Conservation (phyloP, 2,329 filamentous ascomycete genomes). For the Aulographum hederae region DNA sequence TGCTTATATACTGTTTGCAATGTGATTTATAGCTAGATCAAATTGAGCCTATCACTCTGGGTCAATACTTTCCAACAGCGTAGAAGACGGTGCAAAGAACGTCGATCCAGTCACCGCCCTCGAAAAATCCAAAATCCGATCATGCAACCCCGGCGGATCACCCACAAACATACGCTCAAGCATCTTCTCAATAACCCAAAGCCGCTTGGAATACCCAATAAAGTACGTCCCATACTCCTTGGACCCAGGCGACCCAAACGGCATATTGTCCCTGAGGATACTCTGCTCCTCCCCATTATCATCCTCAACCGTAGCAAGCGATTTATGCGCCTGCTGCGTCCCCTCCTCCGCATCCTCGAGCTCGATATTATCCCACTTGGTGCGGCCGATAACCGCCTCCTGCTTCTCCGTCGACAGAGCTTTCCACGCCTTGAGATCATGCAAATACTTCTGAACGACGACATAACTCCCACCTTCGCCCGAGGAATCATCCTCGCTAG, state of each 20-base stretch:
- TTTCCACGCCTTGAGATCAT: constrained; percentile 28
- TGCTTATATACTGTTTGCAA: too few relatives aligned
- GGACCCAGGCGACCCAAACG: constrained; percentile 34
- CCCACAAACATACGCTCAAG: constrained; percentile 39
- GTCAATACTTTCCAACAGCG: constrained; percentile 15
- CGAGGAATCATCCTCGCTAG: constrained; percentile 20
- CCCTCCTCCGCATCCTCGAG: constrained; percentile 30
- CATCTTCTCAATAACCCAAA: constrained; percentile 43
- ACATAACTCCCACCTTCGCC: constrained; percentile 33
- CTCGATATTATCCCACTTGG: constrained; percentile 39
- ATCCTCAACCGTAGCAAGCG: constrained; percentile 34
- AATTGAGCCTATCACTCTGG: neutral
- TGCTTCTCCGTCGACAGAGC: constrained; percentile 30
- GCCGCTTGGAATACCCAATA: constrained; percentile 10
- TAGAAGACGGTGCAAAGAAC: constrained; percentile 33
- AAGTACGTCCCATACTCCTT: constrained; percentile 36
- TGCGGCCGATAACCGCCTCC: constrained; percentile 37
- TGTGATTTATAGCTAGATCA: too few relatives aligned
- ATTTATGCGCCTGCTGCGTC: constrained; percentile 25
- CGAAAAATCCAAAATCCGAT: constrained; percentile 37
- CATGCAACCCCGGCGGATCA: constrained; percentile 33
- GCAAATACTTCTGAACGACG: constrained; percentile 39
- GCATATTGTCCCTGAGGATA: constrained; percentile 42
- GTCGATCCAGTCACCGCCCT: constrained; percentile 31
- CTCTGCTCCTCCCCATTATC: constrained; percentile 31